phyloP scores from a whole-genome alignment of 495 filamentous ascomycete genomes.

The Peziza echinospora region DNA sequence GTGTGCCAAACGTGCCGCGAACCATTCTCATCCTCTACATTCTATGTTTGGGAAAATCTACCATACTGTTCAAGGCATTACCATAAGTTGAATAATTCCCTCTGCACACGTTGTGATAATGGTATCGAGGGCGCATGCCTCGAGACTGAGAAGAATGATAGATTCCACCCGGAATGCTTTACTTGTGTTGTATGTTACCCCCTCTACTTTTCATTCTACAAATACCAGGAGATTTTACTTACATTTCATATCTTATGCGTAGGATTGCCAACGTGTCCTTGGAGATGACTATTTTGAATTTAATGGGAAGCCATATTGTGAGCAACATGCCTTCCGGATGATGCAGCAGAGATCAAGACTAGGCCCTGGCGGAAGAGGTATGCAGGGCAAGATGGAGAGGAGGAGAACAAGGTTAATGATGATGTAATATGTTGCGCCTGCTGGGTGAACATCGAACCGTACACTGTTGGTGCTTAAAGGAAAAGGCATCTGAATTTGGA shows the following conservation, averaged over 20 bases:
- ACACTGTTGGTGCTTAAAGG: no score
- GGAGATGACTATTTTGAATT: conserved; percentile 38
- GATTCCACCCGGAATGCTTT: conserved; percentile 77
- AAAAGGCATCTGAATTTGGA: no score
- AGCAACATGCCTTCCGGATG: conserved; percentile 56
- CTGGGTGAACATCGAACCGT: no score
- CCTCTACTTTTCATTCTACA: no score
- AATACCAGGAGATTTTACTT: no score
- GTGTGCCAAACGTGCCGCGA: conserved; percentile 65
- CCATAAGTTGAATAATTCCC: conserved; percentile 67
- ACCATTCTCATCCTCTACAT: conserved; percentile 71
- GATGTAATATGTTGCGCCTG: conserved; percentile 51
- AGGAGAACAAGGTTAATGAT: conserved; percentile 73
- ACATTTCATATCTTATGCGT: conserved; percentile 1
- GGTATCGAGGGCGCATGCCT: conserved; percentile 92
- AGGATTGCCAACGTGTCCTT: conserved; percentile 21
- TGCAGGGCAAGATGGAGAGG: conserved; percentile 37
- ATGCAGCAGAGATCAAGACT: conserved; percentile 21
- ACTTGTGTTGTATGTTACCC: conserved; percentile 52
- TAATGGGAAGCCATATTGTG: conserved; percentile 50
- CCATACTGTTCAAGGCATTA: conserved; percentile 90
- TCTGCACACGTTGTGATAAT: conserved; percentile 54
- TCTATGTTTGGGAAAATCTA: conserved; percentile 71
- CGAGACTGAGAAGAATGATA: conserved; percentile 54
- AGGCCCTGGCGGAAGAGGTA: conserved; percentile 7